Evolutionary conservation across 331 rosid species (phyloP).

Genomic region (Malus hybrid): DNA sequence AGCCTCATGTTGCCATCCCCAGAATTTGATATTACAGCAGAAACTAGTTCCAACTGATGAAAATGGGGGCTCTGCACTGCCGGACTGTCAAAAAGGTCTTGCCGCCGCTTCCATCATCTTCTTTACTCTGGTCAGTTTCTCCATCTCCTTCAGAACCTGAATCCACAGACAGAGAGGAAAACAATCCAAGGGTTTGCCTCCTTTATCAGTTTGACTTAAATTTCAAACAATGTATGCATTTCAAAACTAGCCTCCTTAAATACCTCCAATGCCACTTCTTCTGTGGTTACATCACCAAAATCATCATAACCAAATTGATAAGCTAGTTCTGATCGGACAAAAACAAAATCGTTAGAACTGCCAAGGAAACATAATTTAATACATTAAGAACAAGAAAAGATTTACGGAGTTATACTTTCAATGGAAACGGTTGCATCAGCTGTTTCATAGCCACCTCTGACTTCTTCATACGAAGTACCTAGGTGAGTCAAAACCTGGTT

Average conservation of each 20-base stretch:
- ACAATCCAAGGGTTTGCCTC: neutral
- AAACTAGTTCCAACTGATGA: neutral
- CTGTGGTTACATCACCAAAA: constrained; percentile 45
- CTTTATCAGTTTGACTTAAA: neutral
- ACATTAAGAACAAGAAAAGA: neutral
- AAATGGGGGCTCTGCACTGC: neutral
- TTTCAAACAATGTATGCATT: neutral
- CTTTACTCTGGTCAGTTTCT: constrained; percentile 76
- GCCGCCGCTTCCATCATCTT: constrained; percentile 89
- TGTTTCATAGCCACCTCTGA: constrained; percentile 61
- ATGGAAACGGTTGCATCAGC: constrained; percentile 79
- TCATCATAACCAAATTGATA: constrained; percentile 52
- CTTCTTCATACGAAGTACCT: constrained; percentile 28
- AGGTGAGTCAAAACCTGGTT: constrained; percentile 48
- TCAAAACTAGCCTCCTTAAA: neutral
- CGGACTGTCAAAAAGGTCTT: constrained; percentile 52
- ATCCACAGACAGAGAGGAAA: neutral
- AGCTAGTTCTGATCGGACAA: constrained; percentile 50
- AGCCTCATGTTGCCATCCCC: neutral
- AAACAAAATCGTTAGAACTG: constrained; percentile 22
- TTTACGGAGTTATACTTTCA: constrained; percentile 40
- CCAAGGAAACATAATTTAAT: neutral
- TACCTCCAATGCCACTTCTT: constrained; percentile 82
- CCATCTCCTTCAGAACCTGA: constrained; percentile 78
- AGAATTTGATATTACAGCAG: neutral